phyloP scores from a whole-genome alignment of 2,329 filamentous ascomycete genomes.

The Phyllosticta citriasiana region DNA sequence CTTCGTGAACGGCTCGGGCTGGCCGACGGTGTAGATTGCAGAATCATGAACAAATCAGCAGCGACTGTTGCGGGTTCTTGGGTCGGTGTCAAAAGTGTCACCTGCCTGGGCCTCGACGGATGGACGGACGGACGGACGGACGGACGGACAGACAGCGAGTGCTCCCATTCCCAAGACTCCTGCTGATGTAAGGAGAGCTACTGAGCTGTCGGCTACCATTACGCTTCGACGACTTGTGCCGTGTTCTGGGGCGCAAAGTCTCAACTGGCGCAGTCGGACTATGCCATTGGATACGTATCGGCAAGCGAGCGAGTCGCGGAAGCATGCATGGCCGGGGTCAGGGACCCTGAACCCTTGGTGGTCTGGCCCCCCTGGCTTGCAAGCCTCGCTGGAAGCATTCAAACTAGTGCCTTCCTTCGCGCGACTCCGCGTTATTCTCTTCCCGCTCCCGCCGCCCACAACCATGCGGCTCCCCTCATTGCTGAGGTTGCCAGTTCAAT shows the following conservation, averaged over 20 bases:
- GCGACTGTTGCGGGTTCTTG: slow-evolving; percentile 15
- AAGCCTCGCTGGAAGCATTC: background rate
- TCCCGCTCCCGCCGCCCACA: background rate
- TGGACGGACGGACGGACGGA: no score
- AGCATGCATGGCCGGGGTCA: slow-evolving; percentile 9
- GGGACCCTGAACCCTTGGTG: slow-evolving; percentile 13
- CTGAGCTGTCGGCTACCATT: no score
- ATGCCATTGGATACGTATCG: background rate
- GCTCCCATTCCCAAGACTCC: no score
- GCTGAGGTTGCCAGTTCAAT: background rate
- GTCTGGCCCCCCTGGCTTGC: background rate
- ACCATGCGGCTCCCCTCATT: background rate
- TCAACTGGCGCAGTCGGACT: slow-evolving; percentile 8
- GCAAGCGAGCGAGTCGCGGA: background rate
- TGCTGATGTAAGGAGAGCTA: no score
- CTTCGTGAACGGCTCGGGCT: background rate
- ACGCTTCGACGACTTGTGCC: no score
- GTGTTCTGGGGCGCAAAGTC: no score
- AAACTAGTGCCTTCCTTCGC: background rate
- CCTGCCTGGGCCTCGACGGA: no score
- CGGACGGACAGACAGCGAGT: no score
- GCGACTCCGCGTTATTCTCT: background rate
- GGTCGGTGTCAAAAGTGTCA: slow-evolving; percentile 1
- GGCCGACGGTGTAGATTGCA: background rate
- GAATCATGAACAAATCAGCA: slow-evolving; percentile 22